Evolutionary conservation across 495 filamentous ascomycete genomes (phyloP), one percentile per base, ranked within the genome.

Genomic region (Penicillium malachiteum): DNA sequence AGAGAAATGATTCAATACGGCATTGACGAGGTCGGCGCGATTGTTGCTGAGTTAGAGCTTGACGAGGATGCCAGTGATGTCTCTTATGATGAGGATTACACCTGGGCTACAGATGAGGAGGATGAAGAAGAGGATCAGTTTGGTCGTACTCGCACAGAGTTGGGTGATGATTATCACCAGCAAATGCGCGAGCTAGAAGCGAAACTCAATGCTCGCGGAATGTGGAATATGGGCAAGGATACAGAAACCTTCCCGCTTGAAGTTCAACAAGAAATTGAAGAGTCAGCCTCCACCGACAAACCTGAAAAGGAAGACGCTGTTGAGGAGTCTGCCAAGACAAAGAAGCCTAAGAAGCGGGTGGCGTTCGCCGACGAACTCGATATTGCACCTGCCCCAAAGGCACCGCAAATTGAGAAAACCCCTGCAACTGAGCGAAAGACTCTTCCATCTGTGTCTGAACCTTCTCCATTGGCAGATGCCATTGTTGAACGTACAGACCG

Each of bases 1-100:
- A 83, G 87, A 50, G 84, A 97, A 59, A 97, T 98, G 94, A 72
- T 97, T n/a, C 77, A 88, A 55, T 97, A 97, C 62, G 86, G 86
- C 44, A 82, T 94, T 68, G 70, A 84, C 42, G 92, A 96, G 60
- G 85, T 98, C 50, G 90, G 90, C 1, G 82, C 89, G 21, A 88
- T 98, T 2, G 93, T 98, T 7, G 93, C 93, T n/a, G 91, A 97
- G 72, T 77, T 98, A 33, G 82, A 94, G 52, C 65, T 98, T 11
- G 90, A 96, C 44, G 89, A 92, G 33, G 83, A 81, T 26, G 82
- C 74, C 43, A 77, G 72, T 48, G 78, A 85, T 14, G 72, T 83
- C 26, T 79, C 84, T 13, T 79, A 84, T 9, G 81, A 84, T 7
- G 81, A 88, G 33, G 72, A 76, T 14, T 54, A 76, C 37, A 54